Percentiles rank a stretch among this genome's conserved stretches.
Conservation (phyloP, 2,329 filamentous ascomycete genomes). For the Claviceps africana region DNA sequence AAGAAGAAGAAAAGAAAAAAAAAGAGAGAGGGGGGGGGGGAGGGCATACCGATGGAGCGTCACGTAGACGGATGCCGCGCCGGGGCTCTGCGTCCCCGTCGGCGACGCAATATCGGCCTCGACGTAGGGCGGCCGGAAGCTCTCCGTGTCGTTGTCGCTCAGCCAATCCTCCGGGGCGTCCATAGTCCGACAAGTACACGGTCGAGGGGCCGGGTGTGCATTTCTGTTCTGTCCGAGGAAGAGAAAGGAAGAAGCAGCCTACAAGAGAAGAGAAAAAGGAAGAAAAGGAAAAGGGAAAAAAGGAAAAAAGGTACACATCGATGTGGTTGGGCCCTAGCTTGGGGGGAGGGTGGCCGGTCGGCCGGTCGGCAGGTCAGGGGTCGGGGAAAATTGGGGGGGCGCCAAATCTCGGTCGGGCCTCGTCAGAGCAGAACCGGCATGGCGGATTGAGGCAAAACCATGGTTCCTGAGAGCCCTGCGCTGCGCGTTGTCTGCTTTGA, state of each 20-base stretch:
- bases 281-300: too few relatives aligned
- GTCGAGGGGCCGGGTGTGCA: background rate
- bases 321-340: background rate
- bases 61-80: conserved; percentile 3
- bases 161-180: conserved; percentile 2
- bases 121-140: background rate
- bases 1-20: too few relatives aligned
- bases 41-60: conserved; percentile 5
- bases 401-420: too few relatives aligned
- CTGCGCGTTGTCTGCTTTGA: too few relatives aligned
- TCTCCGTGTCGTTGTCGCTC: conserved; percentile 1
- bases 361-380: conserved; percentile 3
- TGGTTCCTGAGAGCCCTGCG: too few relatives aligned
- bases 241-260: background rate
- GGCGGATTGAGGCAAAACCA: too few relatives aligned
- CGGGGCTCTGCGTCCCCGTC: background rate
- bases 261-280: too few relatives aligned
- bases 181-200: background rate
- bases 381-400: too few relatives aligned
- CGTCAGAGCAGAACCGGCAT: too few relatives aligned
- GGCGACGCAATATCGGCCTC: background rate
- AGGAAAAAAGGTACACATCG: background rate
- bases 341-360: too few relatives aligned
- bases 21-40: too few relatives aligned
- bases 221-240: too few relatives aligned